phyloP scores from a whole-genome alignment of 192 early-diverging fungal genomes.

The Mortierella claussenii region DNA sequence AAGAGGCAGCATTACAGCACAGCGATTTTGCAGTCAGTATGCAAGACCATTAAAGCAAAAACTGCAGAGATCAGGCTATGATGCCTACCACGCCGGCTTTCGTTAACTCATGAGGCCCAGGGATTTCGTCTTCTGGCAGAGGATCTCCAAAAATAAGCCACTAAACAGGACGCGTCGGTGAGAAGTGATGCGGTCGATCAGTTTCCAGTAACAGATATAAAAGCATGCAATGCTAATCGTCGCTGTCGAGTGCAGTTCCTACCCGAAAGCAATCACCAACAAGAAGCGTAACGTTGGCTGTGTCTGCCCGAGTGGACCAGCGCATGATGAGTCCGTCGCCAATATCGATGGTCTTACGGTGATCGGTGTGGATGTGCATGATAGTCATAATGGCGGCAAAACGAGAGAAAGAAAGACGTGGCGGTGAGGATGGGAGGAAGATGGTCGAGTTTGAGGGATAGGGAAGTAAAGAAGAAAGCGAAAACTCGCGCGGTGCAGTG shows the following conservation, averaged over 20 bases:
- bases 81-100: constrained; percentile 18
- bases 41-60: not conserved
- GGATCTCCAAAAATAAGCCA: constrained; percentile 31
- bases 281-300: constrained; percentile 16
- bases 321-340: constrained; percentile 37
- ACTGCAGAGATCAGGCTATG: not conserved
- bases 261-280: constrained; percentile 27
- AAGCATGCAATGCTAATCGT: too few species aligned
- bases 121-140: constrained; percentile 4
- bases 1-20: not conserved
- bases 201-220: too few species aligned
- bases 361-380: constrained; percentile 5
- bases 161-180: constrained; percentile 12
- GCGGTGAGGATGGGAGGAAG: too few species aligned
- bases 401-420: too few species aligned
- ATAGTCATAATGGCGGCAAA: not conserved
- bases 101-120: constrained; percentile 13
- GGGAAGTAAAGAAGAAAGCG: too few species aligned
- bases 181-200: too few species aligned
- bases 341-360: constrained; percentile 33
- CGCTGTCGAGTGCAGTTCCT: too few species aligned
- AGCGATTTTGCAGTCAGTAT: not conserved
- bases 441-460: too few species aligned
- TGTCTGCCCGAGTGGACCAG: constrained; percentile 42
- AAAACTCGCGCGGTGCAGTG: too few species aligned